Conservation (phyloP, 108 stramenopile species). For the Cylindrotheca fusiformis region DNA sequence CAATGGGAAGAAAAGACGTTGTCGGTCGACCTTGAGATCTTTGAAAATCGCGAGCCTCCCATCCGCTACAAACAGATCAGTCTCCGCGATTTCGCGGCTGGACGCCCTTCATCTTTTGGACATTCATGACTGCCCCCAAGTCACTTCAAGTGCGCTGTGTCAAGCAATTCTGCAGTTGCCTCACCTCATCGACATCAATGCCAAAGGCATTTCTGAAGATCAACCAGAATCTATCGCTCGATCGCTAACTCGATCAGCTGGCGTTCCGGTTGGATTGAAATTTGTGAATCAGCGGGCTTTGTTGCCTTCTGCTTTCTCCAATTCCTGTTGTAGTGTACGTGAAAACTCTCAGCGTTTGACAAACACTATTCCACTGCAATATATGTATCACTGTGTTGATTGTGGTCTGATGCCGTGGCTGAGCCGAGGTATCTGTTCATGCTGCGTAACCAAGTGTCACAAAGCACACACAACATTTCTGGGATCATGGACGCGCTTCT, state of each 20-base stretch:
- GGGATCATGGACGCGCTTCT: conserved; percentile 28
- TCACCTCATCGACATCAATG: conserved; percentile 26
- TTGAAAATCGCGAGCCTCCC: conserved; percentile 16
- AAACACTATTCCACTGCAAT: conserved; percentile 2
- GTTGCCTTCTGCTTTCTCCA: neutral
- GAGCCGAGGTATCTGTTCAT: conserved; percentile 31
- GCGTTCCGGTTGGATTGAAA: neutral
- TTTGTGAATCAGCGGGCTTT: neutral
- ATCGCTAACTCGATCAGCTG: neutral
- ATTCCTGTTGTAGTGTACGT: conserved; percentile 22
- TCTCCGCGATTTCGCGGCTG: conserved; percentile 7
- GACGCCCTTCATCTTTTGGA: conserved; percentile 21
- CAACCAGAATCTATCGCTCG: neutral
- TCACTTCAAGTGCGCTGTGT: conserved; percentile 4
- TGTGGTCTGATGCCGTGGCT: conserved; percentile 23
- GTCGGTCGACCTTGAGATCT: conserved; percentile 1
- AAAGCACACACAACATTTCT: conserved; percentile 26
- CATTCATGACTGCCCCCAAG: conserved; percentile 13
- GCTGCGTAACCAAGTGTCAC: conserved; percentile 24
- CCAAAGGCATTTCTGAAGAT: conserved; percentile 17
- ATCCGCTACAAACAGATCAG: conserved; percentile 10
- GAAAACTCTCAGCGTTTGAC: conserved; percentile 23
- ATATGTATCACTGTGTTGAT: conserved; percentile 38
- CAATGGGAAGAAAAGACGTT: conserved; percentile 5
- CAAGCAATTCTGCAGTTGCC: conserved; percentile 13